Percentiles rank a stretch among this genome's conserved stretches.
Conservation (phyloP, 306 rosid species). For the Herpetospermum pedunculosum region DNA sequence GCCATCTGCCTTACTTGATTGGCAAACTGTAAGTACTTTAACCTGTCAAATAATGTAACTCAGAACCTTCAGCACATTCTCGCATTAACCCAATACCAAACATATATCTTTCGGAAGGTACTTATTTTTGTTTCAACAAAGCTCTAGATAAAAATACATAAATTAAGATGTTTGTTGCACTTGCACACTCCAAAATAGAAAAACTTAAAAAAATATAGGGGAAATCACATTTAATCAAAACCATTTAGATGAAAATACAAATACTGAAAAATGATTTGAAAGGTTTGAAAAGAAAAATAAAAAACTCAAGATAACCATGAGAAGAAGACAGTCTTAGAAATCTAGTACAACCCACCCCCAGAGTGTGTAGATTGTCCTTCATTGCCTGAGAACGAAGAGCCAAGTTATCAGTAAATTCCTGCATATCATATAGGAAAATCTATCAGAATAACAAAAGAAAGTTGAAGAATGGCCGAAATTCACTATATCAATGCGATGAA, state of each 20-base stretch:
- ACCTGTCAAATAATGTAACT: constrained; percentile 43
- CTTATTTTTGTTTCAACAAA: neutral
- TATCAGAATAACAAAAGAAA: constrained; percentile 9
- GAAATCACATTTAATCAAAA: neutral
- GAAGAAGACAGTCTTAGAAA: neutral
- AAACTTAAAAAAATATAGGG: neutral
- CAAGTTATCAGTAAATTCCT: constrained; percentile 86
- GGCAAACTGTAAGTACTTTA: constrained; percentile 77
- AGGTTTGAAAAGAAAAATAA: neutral
- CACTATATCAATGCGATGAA: neutral
- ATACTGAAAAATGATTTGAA: neutral
- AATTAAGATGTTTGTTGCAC: too few species aligned
- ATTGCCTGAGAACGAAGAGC: constrained; percentile 70
- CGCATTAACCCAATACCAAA: neutral
- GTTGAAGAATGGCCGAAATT: neutral
- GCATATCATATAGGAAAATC: constrained; percentile 9
- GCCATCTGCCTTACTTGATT: constrained; percentile 35
- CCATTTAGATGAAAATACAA: neutral
- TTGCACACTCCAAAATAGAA: neutral
- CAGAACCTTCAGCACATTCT: constrained; percentile 9
- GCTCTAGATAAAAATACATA: too few species aligned
- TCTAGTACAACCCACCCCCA: constrained; percentile 48
- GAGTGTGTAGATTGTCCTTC: constrained; percentile 41
- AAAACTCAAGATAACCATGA: neutral
- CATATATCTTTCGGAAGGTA: neutral